Evolutionary conservation across 176 grass and related monocot species (phyloP), one percentile per base, ranked within the genome.

Genomic region (Lolium perenne): DNA sequence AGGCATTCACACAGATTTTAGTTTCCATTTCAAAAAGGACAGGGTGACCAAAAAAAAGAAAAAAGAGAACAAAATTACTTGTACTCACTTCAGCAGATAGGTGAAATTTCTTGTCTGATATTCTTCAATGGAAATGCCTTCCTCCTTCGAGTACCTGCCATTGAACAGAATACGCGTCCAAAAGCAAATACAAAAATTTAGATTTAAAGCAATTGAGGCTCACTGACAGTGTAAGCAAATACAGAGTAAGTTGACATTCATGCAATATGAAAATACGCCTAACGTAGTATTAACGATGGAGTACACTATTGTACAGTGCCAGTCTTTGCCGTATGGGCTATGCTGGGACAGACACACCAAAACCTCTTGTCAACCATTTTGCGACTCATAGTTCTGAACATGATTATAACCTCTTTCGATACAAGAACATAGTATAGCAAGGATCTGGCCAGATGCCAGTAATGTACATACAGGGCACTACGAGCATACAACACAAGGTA

Each of bases 131-230:
- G 75, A n/a, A 63, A 91, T 90, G 49, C 32, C 67, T 92, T 99
- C 97, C 78, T 99, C 97, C 85, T 99, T 97, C 8, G 87, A 95
- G 67, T 96, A 99, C 82, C 97, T 99, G 71, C 8, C 38, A 60
- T 43, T 51, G 9, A 83, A 71, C 77, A 80, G 32, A 35, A 23
- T 71, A 90, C 10, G 2, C 13, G 38, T 51, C 60, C 16, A 65
- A n/a, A 69, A 15, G 26, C 50, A 51, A 83, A n/a, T 7, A 5
- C 50, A n/a, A 13, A 50, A 50, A 60, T 21, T 21, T 72, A 53
- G 29, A 64, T 55, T 45, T 78, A 47, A 55, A 86, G 35, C 25
- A 10, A 86, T 4, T 23, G 73, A 64, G 69, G 0, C n/a, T 83
- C 54, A 47, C 16, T 38, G 71, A 76, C 14, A 4, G 12, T 54